Evolutionary conservation across 176 grass and related monocot species (phyloP), one percentile per base, ranked within the genome.

Genomic region (Themeda triandra): DNA sequence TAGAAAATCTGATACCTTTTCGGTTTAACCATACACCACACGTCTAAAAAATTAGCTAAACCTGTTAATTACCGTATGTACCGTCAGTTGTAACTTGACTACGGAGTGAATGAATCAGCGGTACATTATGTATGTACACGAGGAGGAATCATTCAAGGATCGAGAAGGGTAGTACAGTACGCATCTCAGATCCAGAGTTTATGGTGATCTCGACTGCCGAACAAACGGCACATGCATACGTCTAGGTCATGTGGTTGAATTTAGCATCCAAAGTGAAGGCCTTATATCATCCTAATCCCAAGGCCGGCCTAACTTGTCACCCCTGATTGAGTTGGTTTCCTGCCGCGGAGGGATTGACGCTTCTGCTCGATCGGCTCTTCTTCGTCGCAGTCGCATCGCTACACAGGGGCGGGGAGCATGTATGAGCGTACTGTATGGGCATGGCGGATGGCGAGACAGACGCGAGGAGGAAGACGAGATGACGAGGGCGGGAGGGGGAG

Each of bases 201-300:
- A 87, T 84, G 85, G 72, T 29, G 85, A 82, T 59, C 66, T 81
- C 46, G 85, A 89, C 82, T 40, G 76, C 30, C 18, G 56, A 87
- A 81, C 69, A 23, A 81, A 81, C 66, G 13, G 80, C 86, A 77
- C 80, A 67, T 69, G 73, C 10, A 76, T n/a, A 37, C 70, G 60
- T 68, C 71, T 25, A 35, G 3, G 44, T 75, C 35, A 69, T 36
- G 30, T 13, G 32, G 39, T 9, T 8, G 14, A 2, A 46, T 77
- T 82, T 54, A 21, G 27, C 23, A 4, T 78, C 28, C 30, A 24
- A n/a, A 67, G 23, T 7, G 63, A 18, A n/a, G 54, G 21, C 8
- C 19, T n/a, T n/a, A n/a, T n/a, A n/a, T 53, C 19, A 10, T 48
- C 17, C 21, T 23, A 56, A 11, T 37, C 37, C 58, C 17, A n/a